Conservation (phyloP, 495 filamentous ascomycete genomes). For the Xylaria nigripes region DNA sequence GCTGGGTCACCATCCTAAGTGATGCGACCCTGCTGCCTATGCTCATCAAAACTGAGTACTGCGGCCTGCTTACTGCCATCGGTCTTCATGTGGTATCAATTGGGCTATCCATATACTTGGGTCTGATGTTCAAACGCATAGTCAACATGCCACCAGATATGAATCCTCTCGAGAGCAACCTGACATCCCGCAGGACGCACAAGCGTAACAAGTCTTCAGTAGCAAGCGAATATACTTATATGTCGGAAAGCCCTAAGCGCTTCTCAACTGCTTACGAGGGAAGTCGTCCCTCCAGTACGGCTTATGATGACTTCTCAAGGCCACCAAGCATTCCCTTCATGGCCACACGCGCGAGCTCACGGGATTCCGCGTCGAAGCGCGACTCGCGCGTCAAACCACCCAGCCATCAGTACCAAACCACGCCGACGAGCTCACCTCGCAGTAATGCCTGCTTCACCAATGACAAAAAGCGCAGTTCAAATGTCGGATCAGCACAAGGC, state of each 20-base stretch:
- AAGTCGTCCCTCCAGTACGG: conserved; percentile 40
- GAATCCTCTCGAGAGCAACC: conserved; percentile 81
- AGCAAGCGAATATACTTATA: conserved; percentile 44
- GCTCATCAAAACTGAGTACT: conserved; percentile 57
- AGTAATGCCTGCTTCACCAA: conserved; percentile 29
- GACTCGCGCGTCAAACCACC: conserved; percentile 46
- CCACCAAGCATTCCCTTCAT: conserved; percentile 64
- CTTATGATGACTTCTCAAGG: conserved; percentile 47
- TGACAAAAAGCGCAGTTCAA: conserved; percentile 37
- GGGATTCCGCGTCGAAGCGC: conserved; percentile 39
- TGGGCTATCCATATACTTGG: conserved; percentile 59
- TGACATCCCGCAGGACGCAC: conserved; percentile 58
- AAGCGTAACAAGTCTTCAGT: conserved; percentile 71
- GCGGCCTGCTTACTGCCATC: conserved; percentile 50
- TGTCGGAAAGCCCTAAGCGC: conserved; percentile 44
- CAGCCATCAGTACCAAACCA: conserved; percentile 42
- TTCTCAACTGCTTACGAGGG: conserved; percentile 39
- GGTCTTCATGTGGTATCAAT: conserved; percentile 64
- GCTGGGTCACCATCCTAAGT: conserved; percentile 58
- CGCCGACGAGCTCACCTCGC: conserved; percentile 38
- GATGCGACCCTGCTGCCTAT: conserved; percentile 38
- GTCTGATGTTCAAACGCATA: conserved; percentile 72
- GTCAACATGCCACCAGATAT: conserved; percentile 74
- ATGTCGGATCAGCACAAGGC: conserved; percentile 23
- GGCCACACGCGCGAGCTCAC: conserved; percentile 58